Percentiles rank a stretch among this genome's conserved stretches.
Conservation (phyloP, 148 eudicot species). For the Vaccinium corymbosum region DNA sequence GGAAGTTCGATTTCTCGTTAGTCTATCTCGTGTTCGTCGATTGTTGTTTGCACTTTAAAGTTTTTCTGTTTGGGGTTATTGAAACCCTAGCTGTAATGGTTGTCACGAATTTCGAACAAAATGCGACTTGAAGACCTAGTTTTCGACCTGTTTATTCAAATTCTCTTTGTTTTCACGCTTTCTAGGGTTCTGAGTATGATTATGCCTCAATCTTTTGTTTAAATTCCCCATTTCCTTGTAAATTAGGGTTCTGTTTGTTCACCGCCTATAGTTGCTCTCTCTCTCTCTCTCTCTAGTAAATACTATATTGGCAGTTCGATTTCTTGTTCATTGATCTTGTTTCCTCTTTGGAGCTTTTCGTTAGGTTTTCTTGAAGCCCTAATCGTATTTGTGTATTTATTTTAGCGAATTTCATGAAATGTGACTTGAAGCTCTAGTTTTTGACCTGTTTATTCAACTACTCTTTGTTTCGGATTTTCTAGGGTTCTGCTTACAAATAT, state of each 20-base stretch:
- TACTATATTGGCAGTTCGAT: background rate
- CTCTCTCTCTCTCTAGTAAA: background rate
- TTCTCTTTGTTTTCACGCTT: background rate
- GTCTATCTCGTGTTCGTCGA: background rate
- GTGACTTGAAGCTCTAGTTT: conserved; percentile 21
- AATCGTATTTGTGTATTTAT: background rate
- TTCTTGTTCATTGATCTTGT: background rate
- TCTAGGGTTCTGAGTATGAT: background rate
- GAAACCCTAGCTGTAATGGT: conserved; percentile 18
- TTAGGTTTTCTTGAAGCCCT: conserved; percentile 21
- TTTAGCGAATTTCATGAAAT: background rate
- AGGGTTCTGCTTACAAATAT: background rate
- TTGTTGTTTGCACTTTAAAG: background rate
- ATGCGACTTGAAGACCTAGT: background rate
- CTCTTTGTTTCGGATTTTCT: background rate
- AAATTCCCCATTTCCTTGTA: background rate
- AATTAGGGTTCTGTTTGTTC: background rate
- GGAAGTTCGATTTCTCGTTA: background rate
- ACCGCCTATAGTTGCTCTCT: background rate
- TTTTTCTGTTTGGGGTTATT: background rate
- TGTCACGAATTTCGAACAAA: background rate
- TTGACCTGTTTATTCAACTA: background rate
- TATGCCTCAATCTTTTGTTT: background rate
- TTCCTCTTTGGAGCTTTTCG: background rate
- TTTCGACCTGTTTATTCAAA: background rate